Conservation (phyloP, 768 basidiomycete genomes). For the Dacryopinax primogenitus region DNA sequence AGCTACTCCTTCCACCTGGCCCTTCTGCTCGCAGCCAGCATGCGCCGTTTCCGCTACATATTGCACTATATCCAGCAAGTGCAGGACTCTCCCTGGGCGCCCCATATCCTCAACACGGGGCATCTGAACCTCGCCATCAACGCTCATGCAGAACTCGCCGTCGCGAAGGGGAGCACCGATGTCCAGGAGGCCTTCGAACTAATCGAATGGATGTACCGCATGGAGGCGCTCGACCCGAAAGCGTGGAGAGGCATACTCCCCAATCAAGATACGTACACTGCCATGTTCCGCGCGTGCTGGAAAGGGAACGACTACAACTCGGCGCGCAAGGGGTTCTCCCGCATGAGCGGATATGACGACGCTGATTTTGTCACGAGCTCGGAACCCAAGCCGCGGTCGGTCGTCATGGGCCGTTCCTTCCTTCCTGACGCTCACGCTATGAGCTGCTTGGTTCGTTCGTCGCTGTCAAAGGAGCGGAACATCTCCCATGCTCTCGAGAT, state of each 20-base stretch:
- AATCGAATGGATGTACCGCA: slow-evolving; percentile 48
- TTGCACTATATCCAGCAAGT: slow-evolving; percentile 49
- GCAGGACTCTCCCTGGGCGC: slow-evolving; percentile 29
- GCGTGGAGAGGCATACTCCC: slow-evolving; percentile 36
- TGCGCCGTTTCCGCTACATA: slow-evolving; percentile 36
- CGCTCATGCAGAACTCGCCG: slow-evolving; percentile 35
- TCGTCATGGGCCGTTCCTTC: slow-evolving; percentile 31
- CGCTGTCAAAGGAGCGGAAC: slow-evolving; percentile 40
- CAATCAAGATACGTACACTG: slow-evolving; percentile 41
- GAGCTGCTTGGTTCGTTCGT: slow-evolving; percentile 45
- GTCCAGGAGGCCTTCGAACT: slow-evolving; percentile 41
- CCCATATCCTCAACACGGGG: slow-evolving; percentile 31
- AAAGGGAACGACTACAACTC: slow-evolving; percentile 48
- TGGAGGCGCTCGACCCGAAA: slow-evolving; percentile 34
- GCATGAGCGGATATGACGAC: slow-evolving; percentile 53
- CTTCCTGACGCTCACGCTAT: slow-evolving; percentile 41
- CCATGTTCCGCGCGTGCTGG: slow-evolving; percentile 54
- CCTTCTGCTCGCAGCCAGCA: slow-evolving; percentile 43
- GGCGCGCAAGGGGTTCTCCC: slow-evolving; percentile 45
- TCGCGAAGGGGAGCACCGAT: slow-evolving; percentile 16
- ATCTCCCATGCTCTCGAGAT: slow-evolving; percentile 53
- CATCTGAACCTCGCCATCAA: slow-evolving; percentile 54
- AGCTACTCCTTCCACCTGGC: slow-evolving; percentile 40
- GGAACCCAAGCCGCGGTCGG: slow-evolving; percentile 16
- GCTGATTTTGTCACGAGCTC: slow-evolving; percentile 24